phyloP scores from a whole-genome alignment of 768 basidiomycete genomes.

The Coprinopsis strossmayeri region DNA sequence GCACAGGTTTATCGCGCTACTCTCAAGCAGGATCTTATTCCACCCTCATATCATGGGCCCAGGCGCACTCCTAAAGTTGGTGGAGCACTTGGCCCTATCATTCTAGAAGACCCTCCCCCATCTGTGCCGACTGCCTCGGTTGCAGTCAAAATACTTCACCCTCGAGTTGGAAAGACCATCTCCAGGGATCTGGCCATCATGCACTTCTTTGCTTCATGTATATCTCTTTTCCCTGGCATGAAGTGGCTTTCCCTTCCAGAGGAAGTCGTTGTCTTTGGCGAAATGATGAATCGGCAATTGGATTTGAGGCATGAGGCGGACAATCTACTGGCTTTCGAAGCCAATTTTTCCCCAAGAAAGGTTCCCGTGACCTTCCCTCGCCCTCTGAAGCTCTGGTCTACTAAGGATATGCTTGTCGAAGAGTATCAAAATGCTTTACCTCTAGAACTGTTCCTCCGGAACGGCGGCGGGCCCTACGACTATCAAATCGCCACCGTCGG shows the following conservation, averaged over 20 bases:
- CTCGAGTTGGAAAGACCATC: slow-evolving; percentile 75
- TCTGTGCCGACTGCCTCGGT: slow-evolving; percentile 80
- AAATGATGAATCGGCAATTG: slow-evolving; percentile 94
- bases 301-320: slow-evolving; percentile 87
- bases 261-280: slow-evolving; percentile 90
- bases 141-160: slow-evolving; percentile 95
- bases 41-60: slow-evolving; percentile 77
- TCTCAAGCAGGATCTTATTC: slow-evolving; percentile 77
- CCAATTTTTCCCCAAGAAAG: slow-evolving; percentile 74
- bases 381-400: slow-evolving; percentile 79
- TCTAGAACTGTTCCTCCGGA: slow-evolving; percentile 76
- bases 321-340: slow-evolving; percentile 80
- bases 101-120: slow-evolving; percentile 60
- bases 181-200: slow-evolving; percentile 90
- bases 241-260: slow-evolving; percentile 95
- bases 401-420: slow-evolving; percentile 78
- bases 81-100: slow-evolving; percentile 40
- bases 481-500: slow-evolving; percentile 87
- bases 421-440: slow-evolving; percentile 92
- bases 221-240: slow-evolving; percentile 85
- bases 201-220: slow-evolving; percentile 78
- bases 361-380: slow-evolving; percentile 87
- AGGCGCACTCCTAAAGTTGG: slow-evolving; percentile 51
- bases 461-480: slow-evolving; percentile 91
- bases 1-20: slow-evolving; percentile 94